Percentiles rank a stretch among this genome's conserved stretches.
Evolutionary conservation across 2,329 filamentous ascomycete genomes (phyloP).

Genomic region (Cladophialophora yegresii): DNA sequence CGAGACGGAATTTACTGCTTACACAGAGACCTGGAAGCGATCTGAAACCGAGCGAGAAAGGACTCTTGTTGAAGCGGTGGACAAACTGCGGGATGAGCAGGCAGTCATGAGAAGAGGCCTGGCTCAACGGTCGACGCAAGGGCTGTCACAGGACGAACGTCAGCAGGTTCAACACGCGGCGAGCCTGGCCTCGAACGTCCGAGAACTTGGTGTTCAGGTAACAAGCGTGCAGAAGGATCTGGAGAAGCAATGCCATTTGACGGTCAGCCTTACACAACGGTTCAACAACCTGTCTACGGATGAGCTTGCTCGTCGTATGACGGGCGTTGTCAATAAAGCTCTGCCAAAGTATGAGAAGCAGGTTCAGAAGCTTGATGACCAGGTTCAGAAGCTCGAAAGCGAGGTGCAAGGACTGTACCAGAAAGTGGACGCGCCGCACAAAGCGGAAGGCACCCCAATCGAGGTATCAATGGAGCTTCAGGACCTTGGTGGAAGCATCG

Average conservation of each 20-base stretch:
- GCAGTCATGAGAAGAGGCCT: background rate
- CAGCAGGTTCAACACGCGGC: slow-evolving; percentile 9
- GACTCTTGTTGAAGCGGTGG: background rate
- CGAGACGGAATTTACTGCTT: background rate
- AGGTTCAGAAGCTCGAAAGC: slow-evolving; percentile 6
- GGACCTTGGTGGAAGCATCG: background rate
- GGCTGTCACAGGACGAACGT: background rate
- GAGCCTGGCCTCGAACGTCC: background rate
- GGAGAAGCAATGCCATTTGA: slow-evolving; percentile 13
- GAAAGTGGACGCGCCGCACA: background rate
- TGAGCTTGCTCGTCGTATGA: slow-evolving; percentile 16
- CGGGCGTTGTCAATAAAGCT: slow-evolving; percentile 9
- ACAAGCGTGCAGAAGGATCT: slow-evolving; percentile 5
- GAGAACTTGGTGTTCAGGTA: background rate
- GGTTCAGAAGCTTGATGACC: slow-evolving; percentile 14
- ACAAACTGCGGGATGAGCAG: background rate
- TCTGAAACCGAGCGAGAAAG: background rate
- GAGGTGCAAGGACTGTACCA: background rate
- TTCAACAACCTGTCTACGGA: slow-evolving; percentile 26
- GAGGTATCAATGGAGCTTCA: background rate
- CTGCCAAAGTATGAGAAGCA: slow-evolving; percentile 26
- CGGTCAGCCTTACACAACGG: slow-evolving; percentile 19
- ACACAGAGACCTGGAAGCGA: background rate
- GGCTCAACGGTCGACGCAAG: background rate
- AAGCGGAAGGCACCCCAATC: background rate